These are phyloP conservation scores for Nemania sp. DNA, from an alignment of 2,329 filamentous ascomycete species.

Conservation along the genomic window DNA sequence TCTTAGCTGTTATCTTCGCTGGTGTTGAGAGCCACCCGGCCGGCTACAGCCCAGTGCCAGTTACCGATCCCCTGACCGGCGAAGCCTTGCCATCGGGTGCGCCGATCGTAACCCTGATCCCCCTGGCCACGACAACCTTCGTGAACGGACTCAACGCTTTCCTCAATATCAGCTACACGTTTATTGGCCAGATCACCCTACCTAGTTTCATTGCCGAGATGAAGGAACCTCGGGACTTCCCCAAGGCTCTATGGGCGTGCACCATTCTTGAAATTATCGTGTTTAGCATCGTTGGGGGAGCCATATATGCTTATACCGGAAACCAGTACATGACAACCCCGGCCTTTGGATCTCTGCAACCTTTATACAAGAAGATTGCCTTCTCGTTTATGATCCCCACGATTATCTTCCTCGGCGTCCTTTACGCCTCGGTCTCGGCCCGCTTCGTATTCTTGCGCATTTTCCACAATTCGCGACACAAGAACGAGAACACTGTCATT, in stretches of 20 bases:
- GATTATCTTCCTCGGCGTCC: constrained; percentile 88
- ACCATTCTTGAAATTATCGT: constrained; percentile 89
- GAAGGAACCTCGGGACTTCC: constrained; percentile 83
- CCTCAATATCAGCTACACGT: constrained; percentile 95
- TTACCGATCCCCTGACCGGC: constrained; percentile 41
- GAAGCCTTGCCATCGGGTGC: constrained; percentile 61
- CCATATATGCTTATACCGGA: constrained; percentile 89
- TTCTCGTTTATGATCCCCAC: constrained; percentile 98
- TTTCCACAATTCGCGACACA: constrained; percentile 83
- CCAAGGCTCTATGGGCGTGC: constrained; percentile 91
- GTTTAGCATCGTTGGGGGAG: constrained; percentile 83
- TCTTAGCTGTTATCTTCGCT: constrained; percentile 85
- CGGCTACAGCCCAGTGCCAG: constrained; percentile 65
- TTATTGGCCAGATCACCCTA: constrained; percentile 94
- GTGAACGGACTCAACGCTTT: constrained; percentile 87
- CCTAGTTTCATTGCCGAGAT: constrained; percentile 97
- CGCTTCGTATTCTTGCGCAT: constrained; percentile 93
- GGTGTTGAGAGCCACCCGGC: constrained; percentile 80
- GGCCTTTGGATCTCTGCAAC: constrained; percentile 85
- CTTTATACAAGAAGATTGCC: constrained; percentile 85
- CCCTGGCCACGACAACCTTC: constrained; percentile 79
- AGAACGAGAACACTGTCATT: constrained; percentile 81
- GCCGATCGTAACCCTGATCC: constrained; percentile 76
- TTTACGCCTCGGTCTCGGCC: constrained; percentile 90
- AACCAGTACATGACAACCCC: constrained; percentile 90